Evolutionary conservation across 495 filamentous ascomycete genomes (phyloP), one percentile per base, ranked within the genome.

Genomic region (Friedmanniomyces simplex): DNA sequence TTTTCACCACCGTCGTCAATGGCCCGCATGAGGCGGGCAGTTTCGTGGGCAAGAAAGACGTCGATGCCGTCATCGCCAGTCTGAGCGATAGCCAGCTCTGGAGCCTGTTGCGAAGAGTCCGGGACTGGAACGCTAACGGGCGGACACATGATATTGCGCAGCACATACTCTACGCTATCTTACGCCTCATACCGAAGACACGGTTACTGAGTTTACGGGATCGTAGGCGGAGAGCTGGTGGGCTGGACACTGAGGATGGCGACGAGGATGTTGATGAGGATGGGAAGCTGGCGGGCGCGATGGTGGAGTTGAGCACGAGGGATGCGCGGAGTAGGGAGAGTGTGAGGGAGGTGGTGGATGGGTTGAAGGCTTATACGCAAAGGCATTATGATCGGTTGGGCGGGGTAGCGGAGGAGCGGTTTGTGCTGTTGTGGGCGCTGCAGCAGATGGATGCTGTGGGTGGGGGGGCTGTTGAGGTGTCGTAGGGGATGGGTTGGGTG

Each of bases 71-170:
- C 0, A 76, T 99, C 13, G 80, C 76, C 24, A 77, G 71, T n/a
- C 78, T 99, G 0, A 84, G 81, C 13, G 82, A 94, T 57, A 83
- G 87, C 54, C 90, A 97, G 63, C 77, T 99, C 14, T 88, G 84
- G 63, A 74, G 76, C 8, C 78, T 99, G 16, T 77, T 99, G 10
- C 73, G 87, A 20, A 74, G 93, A 36, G 67, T 96, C 46, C 75
- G 94, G 26, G 91, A 97, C 71, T 97, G 93, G 93, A 97, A 97
- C 67, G 94, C 93, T 18, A 96, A 95, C 59, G 91, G 87, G 0
- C 77, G 88, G 55, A 93, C 87, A n/a, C 83, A 89, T 10, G 77
- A 79, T 1, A n/a, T 96, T 26, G 84, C 93, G 7, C 93, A 99
- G 72, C 79, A 85, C 46, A 82, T 97, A n/a, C 71, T 99, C 43